phyloP scores from a whole-genome alignment of 2,329 filamentous ascomycete species.

The Alternaria sp. region DNA sequence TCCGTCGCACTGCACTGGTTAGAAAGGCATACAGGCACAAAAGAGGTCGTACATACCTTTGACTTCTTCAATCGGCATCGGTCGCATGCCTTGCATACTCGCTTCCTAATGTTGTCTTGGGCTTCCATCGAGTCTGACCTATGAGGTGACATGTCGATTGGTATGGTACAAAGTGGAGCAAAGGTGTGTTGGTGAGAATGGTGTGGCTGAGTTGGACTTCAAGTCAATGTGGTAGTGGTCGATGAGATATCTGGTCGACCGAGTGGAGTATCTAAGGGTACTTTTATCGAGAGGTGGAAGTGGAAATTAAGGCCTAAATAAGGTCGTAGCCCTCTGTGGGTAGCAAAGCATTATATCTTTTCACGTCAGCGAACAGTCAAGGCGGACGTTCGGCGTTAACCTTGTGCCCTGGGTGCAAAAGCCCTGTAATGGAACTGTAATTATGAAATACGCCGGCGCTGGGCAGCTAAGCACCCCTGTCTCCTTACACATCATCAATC shows the following conservation, averaged over 20 bases:
- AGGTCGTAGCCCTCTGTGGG: constrained; percentile 34
- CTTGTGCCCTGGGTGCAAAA: constrained; percentile 22
- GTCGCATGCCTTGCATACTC: constrained; percentile 71
- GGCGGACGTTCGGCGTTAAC: constrained; percentile 47
- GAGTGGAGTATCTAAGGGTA: constrained; percentile 1
- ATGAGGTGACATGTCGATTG: constrained; percentile 41
- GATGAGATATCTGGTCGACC: constrained; percentile 11
- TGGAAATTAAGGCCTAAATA: constrained; percentile 40
- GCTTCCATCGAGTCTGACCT: constrained; percentile 48
- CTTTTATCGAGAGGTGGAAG: constrained; percentile 15
- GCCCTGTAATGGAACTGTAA: constrained; percentile 40
- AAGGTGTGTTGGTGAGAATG: background rate
- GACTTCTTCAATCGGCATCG: constrained; percentile 70
- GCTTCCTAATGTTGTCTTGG: constrained; percentile 61
- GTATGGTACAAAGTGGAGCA: background rate
- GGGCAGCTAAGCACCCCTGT: constrained; percentile 36
- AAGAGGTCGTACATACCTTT: constrained; percentile 56
- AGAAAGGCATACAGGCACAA: constrained; percentile 9
- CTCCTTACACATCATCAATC: constrained; percentile 39
- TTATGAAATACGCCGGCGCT: constrained; percentile 30
- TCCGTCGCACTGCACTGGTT: constrained; percentile 61
- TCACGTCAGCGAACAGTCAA: constrained; percentile 46
- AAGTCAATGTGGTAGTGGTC: constrained; percentile 1
- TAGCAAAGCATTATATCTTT: constrained; percentile 48
- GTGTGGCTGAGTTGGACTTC: background rate